These are phyloP conservation scores for Metschnikowia corniflorae DNA, from an alignment of 805 yeast genomes.

Conservation along the genomic window DNA sequence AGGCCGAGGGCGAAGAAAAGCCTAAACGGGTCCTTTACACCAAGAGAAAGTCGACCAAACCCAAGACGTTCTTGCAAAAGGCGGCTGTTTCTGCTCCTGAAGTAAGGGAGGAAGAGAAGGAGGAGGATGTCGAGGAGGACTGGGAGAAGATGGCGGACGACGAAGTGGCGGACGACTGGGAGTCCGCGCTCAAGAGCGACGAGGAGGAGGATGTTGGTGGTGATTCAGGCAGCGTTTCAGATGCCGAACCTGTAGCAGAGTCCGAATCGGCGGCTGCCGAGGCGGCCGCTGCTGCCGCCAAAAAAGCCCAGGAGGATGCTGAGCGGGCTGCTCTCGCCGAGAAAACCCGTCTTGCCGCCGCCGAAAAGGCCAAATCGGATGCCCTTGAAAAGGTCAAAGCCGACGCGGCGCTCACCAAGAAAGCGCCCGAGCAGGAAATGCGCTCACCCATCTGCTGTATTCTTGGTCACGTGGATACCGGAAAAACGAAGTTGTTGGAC, in stretches of 20 bases:
- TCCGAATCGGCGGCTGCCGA: constrained; percentile 22
- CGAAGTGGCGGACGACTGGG: constrained; percentile 55
- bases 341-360: constrained; percentile 2
- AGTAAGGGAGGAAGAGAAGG: constrained; percentile 15
- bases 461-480: constrained; percentile 99
- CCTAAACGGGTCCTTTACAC: constrained; percentile 69
- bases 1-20: constrained; percentile 18
- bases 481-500: constrained; percentile 95
- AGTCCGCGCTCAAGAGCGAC: constrained; percentile 27
- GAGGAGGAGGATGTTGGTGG: constrained; percentile 22
- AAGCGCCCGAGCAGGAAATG: constrained; percentile 47
- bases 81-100: constrained; percentile 13
- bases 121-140: constrained; percentile 21
- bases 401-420: constrained; percentile 21
- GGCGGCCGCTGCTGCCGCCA: constrained; percentile 8
- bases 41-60: constrained; percentile 59
- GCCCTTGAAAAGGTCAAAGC: constrained; percentile 18
- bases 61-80: constrained; percentile 36
- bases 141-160: constrained; percentile 32
- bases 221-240: neutral
- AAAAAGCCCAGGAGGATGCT: constrained; percentile 11
- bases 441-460: constrained; percentile 99
- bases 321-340: constrained; percentile 14
- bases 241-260: constrained; percentile 11
- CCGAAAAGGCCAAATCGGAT: constrained; percentile 8